These are phyloP conservation scores for Conoideocrella luteorostrata DNA, from an alignment of 2,329 filamentous ascomycete species.

Conservation along the genomic window DNA sequence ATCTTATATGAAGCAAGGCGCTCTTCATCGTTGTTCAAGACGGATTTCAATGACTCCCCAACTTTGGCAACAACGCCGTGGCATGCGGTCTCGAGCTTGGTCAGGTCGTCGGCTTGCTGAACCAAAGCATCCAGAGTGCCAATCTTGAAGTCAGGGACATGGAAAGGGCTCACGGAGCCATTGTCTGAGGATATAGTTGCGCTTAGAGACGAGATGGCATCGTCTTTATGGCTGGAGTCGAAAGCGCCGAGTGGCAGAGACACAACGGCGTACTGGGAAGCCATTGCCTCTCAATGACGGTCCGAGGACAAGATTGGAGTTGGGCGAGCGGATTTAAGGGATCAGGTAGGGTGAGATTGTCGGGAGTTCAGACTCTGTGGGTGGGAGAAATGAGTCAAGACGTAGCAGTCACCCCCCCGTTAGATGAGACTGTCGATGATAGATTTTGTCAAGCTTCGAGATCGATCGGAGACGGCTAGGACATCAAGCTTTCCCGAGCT, in stretches of 20 bases:
- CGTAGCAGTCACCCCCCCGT: no score
- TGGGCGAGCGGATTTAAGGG: no score
- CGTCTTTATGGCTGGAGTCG: conserved; percentile 70
- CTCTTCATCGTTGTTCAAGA: conserved; percentile 78
- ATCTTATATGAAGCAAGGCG: conserved; percentile 82
- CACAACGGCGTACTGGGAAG: conserved; percentile 72
- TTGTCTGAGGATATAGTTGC: conserved; percentile 67
- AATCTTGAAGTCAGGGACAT: conserved; percentile 93
- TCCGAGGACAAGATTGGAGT: neutral
- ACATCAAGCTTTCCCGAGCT: neutral
- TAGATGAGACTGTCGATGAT: no score
- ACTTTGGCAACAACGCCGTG: conserved; percentile 83
- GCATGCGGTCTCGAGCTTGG: conserved; percentile 77
- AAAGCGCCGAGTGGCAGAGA: conserved; percentile 86
- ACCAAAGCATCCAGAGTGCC: conserved; percentile 92
- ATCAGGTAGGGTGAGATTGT: no score
- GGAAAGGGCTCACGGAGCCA: conserved; percentile 69
- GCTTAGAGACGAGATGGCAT: conserved; percentile 71
- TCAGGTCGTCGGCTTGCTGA: conserved; percentile 90
- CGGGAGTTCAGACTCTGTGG: no score
- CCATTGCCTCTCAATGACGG: conserved; percentile 27
- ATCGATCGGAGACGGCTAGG: no score
- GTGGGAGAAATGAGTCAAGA: no score
- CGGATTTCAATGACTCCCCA: conserved; percentile 71
- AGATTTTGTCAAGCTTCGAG: no score